Evolutionary conservation across 2,329 filamentous ascomycete species (phyloP), one percentile per base, ranked within the genome.

Genomic region (Fusarium irregulare): DNA sequence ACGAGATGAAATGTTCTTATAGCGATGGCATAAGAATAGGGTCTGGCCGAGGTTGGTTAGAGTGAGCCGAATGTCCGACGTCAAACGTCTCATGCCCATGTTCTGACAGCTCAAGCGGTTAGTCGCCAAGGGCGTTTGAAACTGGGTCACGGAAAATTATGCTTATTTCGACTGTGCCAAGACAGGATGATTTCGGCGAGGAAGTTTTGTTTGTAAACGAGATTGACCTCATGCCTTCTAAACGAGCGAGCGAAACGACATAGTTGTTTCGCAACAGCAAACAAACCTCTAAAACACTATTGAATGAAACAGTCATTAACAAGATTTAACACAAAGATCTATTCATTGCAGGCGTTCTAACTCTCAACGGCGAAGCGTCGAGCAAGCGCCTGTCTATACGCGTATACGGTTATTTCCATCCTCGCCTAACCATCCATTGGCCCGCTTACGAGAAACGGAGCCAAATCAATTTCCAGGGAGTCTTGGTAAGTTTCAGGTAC

Each of bases 81-180:
- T 34, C 9, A 23, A 51, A 7, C 12, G 49, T 51, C 49, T 51
- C 49, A 51, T 20, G 49, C 32, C 49, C 49, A 51, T 51, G 49
- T 25, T 21, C 21, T 51, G 49, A 51, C 32, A 51, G 49, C 49
- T 51, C 23, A 51, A 27, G 16, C 20, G 49, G 49, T 27, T 51
- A 51, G 49, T n/a, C 25, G 49, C 49, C 49, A 40, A 51, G 49
- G 21, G 25, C 13, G 49, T 34, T 51, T 41, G 32, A 40, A 51
- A 41, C 49, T 41, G 23, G 18, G 49, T 41, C 49, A 51, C 49
- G 49, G 49, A 51, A 51, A 51, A 51, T 51, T 51, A 51, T 51
- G 32, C 49, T 51, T 51, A 51, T 51, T 51, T 51, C 7, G 13
- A 51, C n/a, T 10, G 10, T 40, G 49, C 49, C 49, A 51, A 51